Evolutionary conservation across 345 rosid species (phyloP).

Genomic region (Lagerstroemia speciosa): DNA sequence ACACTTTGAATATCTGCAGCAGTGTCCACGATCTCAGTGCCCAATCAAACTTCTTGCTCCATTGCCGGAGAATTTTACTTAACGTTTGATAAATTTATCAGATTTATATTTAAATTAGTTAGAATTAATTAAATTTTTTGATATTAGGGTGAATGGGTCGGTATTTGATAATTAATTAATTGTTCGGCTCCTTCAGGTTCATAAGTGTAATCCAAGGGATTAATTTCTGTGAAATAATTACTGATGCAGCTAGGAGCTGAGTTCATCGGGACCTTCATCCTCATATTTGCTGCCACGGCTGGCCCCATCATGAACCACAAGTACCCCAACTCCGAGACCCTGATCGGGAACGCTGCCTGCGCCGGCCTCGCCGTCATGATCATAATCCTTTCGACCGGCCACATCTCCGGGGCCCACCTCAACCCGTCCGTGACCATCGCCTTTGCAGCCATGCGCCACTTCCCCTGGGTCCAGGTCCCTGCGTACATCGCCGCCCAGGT

Average conservation of each 20-base stretch:
- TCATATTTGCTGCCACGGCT: constrained; percentile 85
- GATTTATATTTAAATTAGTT: too few relatives aligned
- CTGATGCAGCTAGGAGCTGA: constrained; percentile 76
- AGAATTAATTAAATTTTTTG: too few relatives aligned
- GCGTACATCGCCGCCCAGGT: constrained; percentile 88
- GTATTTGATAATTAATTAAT: too few relatives aligned
- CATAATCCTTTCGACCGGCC: constrained; percentile 81
- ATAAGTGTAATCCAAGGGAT: background rate
- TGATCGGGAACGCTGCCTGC: constrained; percentile 88
- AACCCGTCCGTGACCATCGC: constrained; percentile 91
- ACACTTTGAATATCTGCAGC: too few relatives aligned
- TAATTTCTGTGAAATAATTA: background rate
- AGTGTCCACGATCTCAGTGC: too few relatives aligned
- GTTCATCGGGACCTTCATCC: constrained; percentile 90
- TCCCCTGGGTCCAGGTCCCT: constrained; percentile 89
- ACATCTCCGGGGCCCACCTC: constrained; percentile 93
- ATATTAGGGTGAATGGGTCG: too few relatives aligned
- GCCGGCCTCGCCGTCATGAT: constrained; percentile 94
- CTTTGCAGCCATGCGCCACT: constrained; percentile 80
- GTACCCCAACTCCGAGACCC: constrained; percentile 56
- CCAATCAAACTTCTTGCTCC: too few relatives aligned
- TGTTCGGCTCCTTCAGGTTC: background rate
- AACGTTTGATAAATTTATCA: too few relatives aligned
- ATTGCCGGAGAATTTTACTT: too few relatives aligned
- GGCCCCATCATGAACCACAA: constrained; percentile 92